Evolutionary conservation across 2,329 filamentous ascomycete species (phyloP).

Genomic region (Trichophyton verrucosum): DNA sequence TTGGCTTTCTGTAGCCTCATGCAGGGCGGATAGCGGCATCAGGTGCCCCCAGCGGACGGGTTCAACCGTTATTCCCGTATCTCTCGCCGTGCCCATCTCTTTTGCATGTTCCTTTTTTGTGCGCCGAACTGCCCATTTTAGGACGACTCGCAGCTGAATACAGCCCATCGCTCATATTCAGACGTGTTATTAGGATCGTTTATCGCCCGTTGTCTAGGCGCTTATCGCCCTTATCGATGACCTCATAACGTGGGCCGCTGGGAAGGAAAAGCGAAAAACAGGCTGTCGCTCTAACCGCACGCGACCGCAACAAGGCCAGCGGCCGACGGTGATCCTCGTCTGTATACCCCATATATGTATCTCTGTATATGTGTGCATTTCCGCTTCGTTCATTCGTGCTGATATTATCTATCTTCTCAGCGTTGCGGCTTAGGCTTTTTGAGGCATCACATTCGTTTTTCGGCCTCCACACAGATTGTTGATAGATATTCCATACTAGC

Average conservation of each 20-base stretch:
- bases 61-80: not conserved
- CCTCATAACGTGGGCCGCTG: not conserved
- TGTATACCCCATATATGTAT: not conserved
- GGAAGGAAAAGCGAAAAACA: not conserved
- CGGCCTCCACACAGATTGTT: not conserved
- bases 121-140: not conserved
- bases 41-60: not conserved
- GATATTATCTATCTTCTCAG: not conserved
- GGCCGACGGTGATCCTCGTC: not conserved
- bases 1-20: not conserved
- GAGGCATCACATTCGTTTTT: not conserved
- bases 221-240: constrained; percentile 3
- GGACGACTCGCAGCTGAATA: not conserved
- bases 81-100: not conserved
- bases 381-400: not conserved
- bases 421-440: not conserved
- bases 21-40: constrained; percentile 1
- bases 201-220: not conserved
- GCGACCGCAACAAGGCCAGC: not conserved
- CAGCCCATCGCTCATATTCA: no score
- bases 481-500: not conserved
- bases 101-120: not conserved
- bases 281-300: not conserved
- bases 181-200: not conserved
- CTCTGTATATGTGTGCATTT: not conserved